Conservation (phyloP, 2,329 filamentous ascomycete genomes). For the Pseudocercospora macadamiae region DNA sequence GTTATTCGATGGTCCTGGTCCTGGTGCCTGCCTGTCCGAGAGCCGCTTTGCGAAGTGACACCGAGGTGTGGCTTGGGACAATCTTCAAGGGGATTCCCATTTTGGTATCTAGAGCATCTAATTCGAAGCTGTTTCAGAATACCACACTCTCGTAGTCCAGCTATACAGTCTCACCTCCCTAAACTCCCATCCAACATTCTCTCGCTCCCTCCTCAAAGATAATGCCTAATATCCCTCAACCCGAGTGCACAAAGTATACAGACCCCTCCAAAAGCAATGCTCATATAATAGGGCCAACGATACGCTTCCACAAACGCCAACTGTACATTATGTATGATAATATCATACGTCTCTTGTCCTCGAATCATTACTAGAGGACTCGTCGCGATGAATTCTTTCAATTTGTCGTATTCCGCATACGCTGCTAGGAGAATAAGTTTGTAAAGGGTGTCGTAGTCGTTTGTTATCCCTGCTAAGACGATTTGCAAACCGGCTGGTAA, state of each 20-base stretch:
- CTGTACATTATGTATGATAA: conserved; percentile 29
- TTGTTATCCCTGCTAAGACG: conserved; percentile 13
- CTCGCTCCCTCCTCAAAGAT: conserved; percentile 23
- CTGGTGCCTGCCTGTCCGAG: no score
- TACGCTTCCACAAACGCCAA: conserved; percentile 33
- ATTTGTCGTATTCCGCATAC: conserved; percentile 20
- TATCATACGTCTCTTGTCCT: conserved; percentile 24
- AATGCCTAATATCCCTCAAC: conserved; percentile 37
- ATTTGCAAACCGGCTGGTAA: conserved; percentile 11
- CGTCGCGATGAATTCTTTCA: conserved; percentile 17
- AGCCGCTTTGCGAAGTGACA: no score
- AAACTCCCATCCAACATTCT: no score
- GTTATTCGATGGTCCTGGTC: no score
- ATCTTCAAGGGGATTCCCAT: no score
- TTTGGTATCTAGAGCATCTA: no score
- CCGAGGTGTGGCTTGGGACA: no score
- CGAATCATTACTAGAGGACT: conserved; percentile 11
- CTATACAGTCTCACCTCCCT: no score
- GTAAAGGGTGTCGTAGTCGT: conserved; percentile 17
- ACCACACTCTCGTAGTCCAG: no score
- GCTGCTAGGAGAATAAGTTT: conserved; percentile 22
- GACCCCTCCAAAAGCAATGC: conserved; percentile 37
- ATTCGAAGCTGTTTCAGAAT: no score
- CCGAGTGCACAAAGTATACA: conserved; percentile 34
- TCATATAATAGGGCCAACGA: conserved; percentile 35